phyloP scores from a whole-genome alignment of 495 filamentous ascomycete genomes.

The Cercophora sp. region DNA sequence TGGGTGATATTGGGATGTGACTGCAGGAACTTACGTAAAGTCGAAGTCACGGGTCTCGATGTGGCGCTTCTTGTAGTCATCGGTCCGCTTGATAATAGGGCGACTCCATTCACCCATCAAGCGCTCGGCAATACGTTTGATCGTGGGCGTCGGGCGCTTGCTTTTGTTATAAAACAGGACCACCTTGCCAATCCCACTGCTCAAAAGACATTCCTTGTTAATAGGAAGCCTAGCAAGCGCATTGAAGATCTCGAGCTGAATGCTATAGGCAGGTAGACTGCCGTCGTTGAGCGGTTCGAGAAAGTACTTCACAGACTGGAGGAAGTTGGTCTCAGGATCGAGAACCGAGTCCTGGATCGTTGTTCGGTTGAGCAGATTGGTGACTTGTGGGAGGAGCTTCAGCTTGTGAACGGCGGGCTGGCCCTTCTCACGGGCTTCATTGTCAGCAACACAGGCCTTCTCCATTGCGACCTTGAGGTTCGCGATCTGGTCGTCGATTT shows the following conservation, averaged over 20 bases:
- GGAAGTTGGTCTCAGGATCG: slow-evolving; percentile 90
- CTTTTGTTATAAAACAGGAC: slow-evolving; percentile 94
- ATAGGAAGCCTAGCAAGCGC: slow-evolving; percentile 76
- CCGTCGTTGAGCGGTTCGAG: slow-evolving; percentile 93
- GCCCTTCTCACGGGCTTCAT: slow-evolving; percentile 67
- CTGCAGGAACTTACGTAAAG: slow-evolving; percentile 40
- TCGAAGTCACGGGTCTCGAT: slow-evolving; percentile 53
- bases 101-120: slow-evolving; percentile 92
- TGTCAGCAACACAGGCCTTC: slow-evolving; percentile 82
- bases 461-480: slow-evolving; percentile 87
- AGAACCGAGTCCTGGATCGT: slow-evolving; percentile 75
- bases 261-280: slow-evolving; percentile 88
- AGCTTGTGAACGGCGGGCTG: slow-evolving; percentile 88
- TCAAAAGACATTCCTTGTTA: slow-evolving; percentile 81
- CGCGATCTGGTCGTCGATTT: slow-evolving; percentile 86
- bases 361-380: slow-evolving; percentile 80
- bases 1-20: neutral
- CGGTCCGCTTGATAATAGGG: slow-evolving; percentile 87
- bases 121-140: slow-evolving; percentile 90
- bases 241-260: slow-evolving; percentile 89
- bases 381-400: slow-evolving; percentile 89
- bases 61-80: slow-evolving; percentile 82
- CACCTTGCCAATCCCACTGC: slow-evolving; percentile 92
- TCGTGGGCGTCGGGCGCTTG: slow-evolving; percentile 75
- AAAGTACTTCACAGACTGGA: slow-evolving; percentile 94